Evolutionary conservation across 805 yeast genomes (phyloP), one percentile per base, ranked within the genome.

Genomic region (Candida wancherniae): DNA sequence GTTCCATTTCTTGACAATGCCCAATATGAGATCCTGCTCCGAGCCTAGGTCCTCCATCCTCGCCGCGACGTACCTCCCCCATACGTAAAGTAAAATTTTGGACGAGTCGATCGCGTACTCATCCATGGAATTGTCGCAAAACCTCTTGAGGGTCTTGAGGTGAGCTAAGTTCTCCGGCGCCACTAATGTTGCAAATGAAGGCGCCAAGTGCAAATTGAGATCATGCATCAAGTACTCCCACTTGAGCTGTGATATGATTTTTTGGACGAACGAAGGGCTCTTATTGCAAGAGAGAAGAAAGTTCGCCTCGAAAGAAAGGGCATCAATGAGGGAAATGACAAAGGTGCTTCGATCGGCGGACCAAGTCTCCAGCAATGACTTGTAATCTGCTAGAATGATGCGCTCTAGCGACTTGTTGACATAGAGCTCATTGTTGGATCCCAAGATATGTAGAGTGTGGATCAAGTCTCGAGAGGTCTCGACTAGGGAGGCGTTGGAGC

Each of bases 191-290:
- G 57, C 53, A n/a, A 61, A 36, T 5, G 51, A 38, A 3, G 34
- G 32, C 6, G 35, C 26, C 6, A 60, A 34, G 3, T 52, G 36
- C 4, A 26, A 24, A 16, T 39, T 45, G 24, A 59, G 51, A 26
- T 58, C 54, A 2, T 31, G 32, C 26, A 63, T 57, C 1, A 64
- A 40, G 27, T 51, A 42, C 10, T 23, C 33, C 68, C 68, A 63
- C 17, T 44, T 48, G 16, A 63, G 38, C 23, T 51, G 46, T 11
- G 23, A 16, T 6, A 45, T 23, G 11, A 61, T 33, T 2, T 36
- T 36, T 3, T 48, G 34, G 11, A 44, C 29, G 29, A 59, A 55
- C 2, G 22, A 30, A 1, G 23, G 31, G 1, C 40, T 26, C 13
- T 30, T 26, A 3, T 44, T 43, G 9, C 48, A 33, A 3, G 28